Evolutionary conservation across 2,329 filamentous ascomycete genomes (phyloP).

Genomic region (Phaeoacremonium minimum): DNA sequence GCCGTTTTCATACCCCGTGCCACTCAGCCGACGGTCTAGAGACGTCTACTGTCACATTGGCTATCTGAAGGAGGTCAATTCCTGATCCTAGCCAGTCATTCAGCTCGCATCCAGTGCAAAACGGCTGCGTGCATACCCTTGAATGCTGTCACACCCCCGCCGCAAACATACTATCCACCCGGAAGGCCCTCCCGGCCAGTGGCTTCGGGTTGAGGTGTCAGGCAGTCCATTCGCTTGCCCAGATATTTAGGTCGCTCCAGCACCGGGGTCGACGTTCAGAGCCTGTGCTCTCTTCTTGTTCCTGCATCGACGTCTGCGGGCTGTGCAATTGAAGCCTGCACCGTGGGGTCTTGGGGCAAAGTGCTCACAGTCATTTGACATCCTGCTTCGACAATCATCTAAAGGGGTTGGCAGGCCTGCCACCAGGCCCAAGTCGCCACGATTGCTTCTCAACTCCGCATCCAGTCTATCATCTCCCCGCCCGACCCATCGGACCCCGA

Average conservation of each 20-base stretch:
- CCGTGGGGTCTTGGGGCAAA: constrained; percentile 3
- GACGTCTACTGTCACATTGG: constrained; percentile 16
- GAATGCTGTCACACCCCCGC: constrained; percentile 19
- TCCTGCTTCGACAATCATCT: no score
- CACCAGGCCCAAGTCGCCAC: constrained; percentile 34
- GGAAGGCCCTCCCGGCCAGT: constrained; percentile 5
- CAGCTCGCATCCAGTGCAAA: constrained; percentile 11
- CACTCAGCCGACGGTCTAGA: constrained; percentile 2
- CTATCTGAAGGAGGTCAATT: constrained; percentile 9
- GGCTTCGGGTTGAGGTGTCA: no score
- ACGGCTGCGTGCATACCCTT: constrained; percentile 20
- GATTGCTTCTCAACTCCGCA: constrained; percentile 46
- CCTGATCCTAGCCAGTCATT: constrained; percentile 6
- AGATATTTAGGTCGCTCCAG: constrained; percentile 4
- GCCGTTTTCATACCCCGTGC: background rate
- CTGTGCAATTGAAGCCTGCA: constrained; percentile 1
- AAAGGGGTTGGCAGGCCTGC: no score
- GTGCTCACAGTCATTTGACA: no score
- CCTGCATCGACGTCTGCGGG: constrained; percentile 5
- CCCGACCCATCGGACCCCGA: constrained; percentile 33
- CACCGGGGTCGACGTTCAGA: constrained; percentile 3
- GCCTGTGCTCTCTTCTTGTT: constrained; percentile 1
- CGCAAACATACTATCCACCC: constrained; percentile 8
- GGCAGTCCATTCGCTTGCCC: background rate
- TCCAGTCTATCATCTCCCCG: constrained; percentile 47